These are phyloP conservation scores for Stagonosporopsis tanaceti DNA, from an alignment of 2,329 filamentous ascomycete genomes.

Conservation along the genomic window DNA sequence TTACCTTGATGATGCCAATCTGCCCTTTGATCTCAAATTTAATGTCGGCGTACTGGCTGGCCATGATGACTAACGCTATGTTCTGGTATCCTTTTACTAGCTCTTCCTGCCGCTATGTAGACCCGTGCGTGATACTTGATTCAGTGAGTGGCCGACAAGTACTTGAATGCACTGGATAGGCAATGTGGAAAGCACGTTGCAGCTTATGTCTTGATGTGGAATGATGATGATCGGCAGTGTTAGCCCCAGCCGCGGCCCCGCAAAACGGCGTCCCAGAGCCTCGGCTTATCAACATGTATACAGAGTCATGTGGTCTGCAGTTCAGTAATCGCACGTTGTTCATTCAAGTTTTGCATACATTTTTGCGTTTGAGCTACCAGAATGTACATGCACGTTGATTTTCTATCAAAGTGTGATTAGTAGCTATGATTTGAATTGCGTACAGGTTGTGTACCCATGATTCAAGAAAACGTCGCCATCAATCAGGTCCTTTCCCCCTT, in stretches of 20 bases:
- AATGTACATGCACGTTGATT: no score
- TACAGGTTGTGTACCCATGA: no score
- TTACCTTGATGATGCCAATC: slow-evolving; percentile 58
- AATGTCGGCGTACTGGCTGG: slow-evolving; percentile 52
- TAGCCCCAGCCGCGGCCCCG: slow-evolving; percentile 19
- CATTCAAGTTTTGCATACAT: background rate
- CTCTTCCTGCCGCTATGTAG: background rate
- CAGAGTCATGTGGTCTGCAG: slow-evolving; percentile 6
- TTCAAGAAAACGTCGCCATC: no score
- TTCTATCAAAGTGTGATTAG: no score
- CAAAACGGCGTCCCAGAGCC: slow-evolving; percentile 17
- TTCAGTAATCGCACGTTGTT: slow-evolving; percentile 4
- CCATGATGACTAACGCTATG: slow-evolving; percentile 26
- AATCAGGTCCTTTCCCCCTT: no score
- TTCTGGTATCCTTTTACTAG: background rate
- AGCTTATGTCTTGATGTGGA: slow-evolving; percentile 3
- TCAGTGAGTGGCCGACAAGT: background rate
- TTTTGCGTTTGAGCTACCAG: no score
- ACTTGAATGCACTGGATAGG: background rate
- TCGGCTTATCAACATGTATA: slow-evolving; percentile 16
- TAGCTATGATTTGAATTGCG: no score
- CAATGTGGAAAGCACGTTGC: background rate
- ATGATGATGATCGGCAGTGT: slow-evolving; percentile 6
- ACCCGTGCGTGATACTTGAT: background rate
- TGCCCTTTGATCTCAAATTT: slow-evolving; percentile 54